Conservation (phyloP, 108 stramenopile species). For the Skeletonema tropicum region DNA sequence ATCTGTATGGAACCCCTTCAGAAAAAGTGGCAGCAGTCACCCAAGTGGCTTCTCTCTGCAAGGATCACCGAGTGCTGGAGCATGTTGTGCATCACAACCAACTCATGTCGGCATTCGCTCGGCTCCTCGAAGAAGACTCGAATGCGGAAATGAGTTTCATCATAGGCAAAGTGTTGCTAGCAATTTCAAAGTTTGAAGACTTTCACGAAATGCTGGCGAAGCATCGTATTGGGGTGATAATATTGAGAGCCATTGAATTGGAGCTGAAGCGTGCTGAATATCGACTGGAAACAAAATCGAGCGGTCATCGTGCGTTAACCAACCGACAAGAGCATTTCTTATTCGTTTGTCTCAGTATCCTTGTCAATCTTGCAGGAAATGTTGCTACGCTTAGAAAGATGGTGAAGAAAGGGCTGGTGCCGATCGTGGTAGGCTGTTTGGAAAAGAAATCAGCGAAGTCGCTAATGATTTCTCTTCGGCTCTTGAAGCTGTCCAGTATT, state of each 20-base stretch:
- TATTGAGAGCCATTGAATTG: constrained; percentile 32
- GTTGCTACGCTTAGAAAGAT: constrained; percentile 29
- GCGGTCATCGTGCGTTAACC: background rate
- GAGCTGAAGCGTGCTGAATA: constrained; percentile 25
- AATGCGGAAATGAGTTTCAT: constrained; percentile 31
- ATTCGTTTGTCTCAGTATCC: constrained; percentile 27
- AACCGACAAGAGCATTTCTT: constrained; percentile 28
- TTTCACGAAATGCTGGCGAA: constrained; percentile 25
- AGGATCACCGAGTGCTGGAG: background rate
- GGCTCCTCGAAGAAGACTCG: constrained; percentile 25
- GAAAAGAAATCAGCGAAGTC: constrained; percentile 5
- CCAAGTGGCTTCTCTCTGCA: constrained; percentile 6
- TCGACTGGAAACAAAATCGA: background rate
- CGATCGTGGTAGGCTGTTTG: constrained; percentile 9
- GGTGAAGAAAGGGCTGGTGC: constrained; percentile 32
- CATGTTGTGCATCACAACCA: constrained; percentile 23
- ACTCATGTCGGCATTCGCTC: constrained; percentile 38
- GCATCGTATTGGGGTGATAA: constrained; percentile 32
- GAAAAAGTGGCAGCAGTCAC: constrained; percentile 11
- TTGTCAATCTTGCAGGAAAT: constrained; percentile 31
- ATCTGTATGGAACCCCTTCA: constrained; percentile 20
- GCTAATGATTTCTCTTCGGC: background rate
- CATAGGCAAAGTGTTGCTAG: constrained; percentile 31
- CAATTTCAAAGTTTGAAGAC: constrained; percentile 19
- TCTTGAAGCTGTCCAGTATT: constrained; percentile 25